Conservation (phyloP, 78 protist genomes). For the Dictyostelium firmibasis region DNA sequence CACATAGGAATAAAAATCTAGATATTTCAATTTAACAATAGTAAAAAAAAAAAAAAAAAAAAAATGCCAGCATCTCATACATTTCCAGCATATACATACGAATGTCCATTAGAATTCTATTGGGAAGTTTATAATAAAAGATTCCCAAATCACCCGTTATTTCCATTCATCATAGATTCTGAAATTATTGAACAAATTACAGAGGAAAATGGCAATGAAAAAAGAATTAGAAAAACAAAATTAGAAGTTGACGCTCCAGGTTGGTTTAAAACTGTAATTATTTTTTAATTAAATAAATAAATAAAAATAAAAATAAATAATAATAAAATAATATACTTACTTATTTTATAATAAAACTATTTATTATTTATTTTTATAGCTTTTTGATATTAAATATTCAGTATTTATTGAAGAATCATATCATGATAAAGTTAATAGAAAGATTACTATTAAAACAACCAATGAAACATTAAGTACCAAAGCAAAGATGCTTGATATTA, state of each 20-base stretch:
- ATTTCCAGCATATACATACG: slow-evolving; percentile 71
- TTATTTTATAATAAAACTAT: background rate
- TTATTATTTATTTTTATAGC: slow-evolving; percentile 14
- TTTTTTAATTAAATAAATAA: background rate
- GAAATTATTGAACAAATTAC: slow-evolving; percentile 1
- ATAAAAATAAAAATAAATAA: background rate
- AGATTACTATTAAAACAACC: slow-evolving; percentile 46
- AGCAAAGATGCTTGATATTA: slow-evolving; percentile 44
- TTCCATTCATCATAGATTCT: slow-evolving; percentile 71
- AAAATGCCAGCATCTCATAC: slow-evolving; percentile 74
- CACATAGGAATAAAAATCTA: background rate
- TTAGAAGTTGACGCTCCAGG: slow-evolving; percentile 78
- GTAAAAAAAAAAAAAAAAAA: background rate
- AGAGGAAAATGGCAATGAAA: slow-evolving; percentile 51
- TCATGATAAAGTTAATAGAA: slow-evolving; percentile 28
- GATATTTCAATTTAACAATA: background rate
- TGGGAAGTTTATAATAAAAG: slow-evolving; percentile 24
- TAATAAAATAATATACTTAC: too few species aligned
- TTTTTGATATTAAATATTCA: slow-evolving; percentile 62
- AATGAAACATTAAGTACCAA: slow-evolving; percentile 60
- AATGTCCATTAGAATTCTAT: slow-evolving; percentile 35
- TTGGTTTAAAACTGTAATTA: slow-evolving; percentile 67
- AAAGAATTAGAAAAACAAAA: slow-evolving; percentile 46
- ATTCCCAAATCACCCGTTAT: slow-evolving; percentile 63
- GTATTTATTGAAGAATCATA: slow-evolving; percentile 59